Conservation (phyloP, 768 basidiomycete genomes). For the Boletellus emodensis region DNA sequence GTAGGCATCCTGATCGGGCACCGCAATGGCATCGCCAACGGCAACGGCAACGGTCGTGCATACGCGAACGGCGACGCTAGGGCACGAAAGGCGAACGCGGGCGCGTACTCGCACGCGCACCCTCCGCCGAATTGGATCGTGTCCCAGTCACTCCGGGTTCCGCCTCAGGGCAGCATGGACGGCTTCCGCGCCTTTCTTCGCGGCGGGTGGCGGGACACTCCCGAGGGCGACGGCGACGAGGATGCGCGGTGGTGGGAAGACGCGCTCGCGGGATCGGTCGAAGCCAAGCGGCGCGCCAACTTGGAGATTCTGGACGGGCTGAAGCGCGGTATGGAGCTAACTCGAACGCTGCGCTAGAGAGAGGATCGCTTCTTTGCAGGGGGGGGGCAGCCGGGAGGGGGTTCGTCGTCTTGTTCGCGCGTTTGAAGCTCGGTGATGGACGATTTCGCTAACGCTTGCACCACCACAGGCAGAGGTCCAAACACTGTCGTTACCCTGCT, state of each 20-base stretch:
- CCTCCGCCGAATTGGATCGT: constrained; percentile 29
- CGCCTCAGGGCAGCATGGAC: constrained; percentile 19
- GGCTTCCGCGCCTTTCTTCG: constrained; percentile 40
- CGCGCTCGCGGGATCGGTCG: constrained; percentile 49
- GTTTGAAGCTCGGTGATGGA: too few relatives aligned
- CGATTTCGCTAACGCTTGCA: too few relatives aligned
- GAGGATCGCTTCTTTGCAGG: too few relatives aligned
- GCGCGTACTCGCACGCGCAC: constrained; percentile 30
- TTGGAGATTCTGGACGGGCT: constrained; percentile 21
- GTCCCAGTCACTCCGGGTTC: constrained; percentile 20
- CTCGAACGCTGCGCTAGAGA: constrained; percentile 8
- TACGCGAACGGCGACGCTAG: too few relatives aligned
- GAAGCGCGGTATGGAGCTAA: constrained; percentile 21
- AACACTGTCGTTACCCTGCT: too few relatives aligned
- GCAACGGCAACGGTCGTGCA: too few relatives aligned
- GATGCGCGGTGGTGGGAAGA: constrained; percentile 60
- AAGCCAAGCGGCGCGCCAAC: constrained; percentile 33
- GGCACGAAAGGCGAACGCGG: neutral
- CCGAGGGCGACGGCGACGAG: constrained; percentile 36
- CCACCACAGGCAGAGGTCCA: too few relatives aligned
- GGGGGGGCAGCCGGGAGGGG: too few relatives aligned
- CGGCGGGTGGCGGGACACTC: constrained; percentile 60
- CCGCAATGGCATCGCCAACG: too few relatives aligned
- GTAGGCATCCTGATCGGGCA: too few relatives aligned
- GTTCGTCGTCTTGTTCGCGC: too few relatives aligned